Conservation (phyloP, 495 filamentous ascomycete species). For the Pyrenopolyporus hunteri region DNA sequence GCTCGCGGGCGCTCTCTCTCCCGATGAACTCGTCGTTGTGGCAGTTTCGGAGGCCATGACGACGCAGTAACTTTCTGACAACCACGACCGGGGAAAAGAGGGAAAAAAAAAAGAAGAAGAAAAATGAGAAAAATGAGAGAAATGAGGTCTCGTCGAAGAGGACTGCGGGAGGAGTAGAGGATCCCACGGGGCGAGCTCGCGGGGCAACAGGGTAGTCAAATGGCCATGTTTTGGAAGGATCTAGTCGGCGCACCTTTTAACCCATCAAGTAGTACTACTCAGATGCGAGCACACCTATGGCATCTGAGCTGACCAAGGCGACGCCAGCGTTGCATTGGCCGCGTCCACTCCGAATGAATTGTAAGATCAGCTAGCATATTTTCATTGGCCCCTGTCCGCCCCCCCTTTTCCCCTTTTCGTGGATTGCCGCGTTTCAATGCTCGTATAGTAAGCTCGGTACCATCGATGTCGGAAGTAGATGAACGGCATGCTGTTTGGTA, state of each 20-base stretch:
- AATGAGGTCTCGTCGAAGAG: too few species aligned
- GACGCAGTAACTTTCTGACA: background rate
- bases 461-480: conserved; percentile 2
- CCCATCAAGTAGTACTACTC: too few species aligned
- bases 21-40: background rate
- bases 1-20: background rate
- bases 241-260: background rate
- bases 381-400: background rate
- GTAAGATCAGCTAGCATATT: background rate
- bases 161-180: too few species aligned
- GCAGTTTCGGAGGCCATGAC: conserved; percentile 4
- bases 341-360: conserved; percentile 1
- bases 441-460: conserved; percentile 11
- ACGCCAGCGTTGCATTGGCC: background rate
- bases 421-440: conserved; percentile 14
- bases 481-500: too few species aligned
- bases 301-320: background rate
- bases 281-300: too few species aligned
- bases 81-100: background rate
- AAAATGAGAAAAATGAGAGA: background rate
- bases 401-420: background rate
- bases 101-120: background rate
- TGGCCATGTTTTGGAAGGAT: conserved; percentile 14
- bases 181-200: background rate
- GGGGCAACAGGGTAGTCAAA: background rate